Conservation (phyloP, 2,329 filamentous ascomycete genomes). For the Onygenales sp. region DNA sequence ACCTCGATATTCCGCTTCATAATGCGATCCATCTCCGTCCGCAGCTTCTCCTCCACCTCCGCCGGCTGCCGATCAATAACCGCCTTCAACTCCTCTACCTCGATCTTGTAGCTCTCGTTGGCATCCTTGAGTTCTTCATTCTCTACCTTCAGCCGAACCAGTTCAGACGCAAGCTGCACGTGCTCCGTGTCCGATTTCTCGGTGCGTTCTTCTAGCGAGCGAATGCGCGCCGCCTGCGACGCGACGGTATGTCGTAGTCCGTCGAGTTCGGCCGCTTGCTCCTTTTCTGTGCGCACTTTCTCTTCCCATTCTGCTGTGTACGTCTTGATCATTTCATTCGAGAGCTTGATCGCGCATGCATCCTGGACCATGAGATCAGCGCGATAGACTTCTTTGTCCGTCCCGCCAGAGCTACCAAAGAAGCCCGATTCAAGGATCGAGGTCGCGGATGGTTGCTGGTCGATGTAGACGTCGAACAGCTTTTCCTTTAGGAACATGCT, state of each 20-base stretch:
- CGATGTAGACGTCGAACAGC: conserved; percentile 93
- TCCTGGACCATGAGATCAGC: conserved; percentile 90
- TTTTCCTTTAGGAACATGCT: conserved; percentile 89
- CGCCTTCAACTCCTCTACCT: conserved; percentile 73
- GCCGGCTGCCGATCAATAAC: conserved; percentile 84
- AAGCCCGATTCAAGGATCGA: conserved; percentile 94
- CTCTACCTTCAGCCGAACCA: conserved; percentile 86
- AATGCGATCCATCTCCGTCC: conserved; percentile 78
- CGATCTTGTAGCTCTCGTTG: conserved; percentile 77
- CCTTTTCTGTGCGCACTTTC: conserved; percentile 70
- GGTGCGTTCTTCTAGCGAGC: conserved; percentile 74
- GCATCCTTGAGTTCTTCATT: conserved; percentile 83
- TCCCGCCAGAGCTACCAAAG: conserved; percentile 80
- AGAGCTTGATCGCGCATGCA: conserved; percentile 79
- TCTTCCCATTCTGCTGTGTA: conserved; percentile 92
- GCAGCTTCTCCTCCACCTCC: conserved; percentile 74
- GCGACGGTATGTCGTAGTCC: conserved; percentile 57
- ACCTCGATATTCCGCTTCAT: conserved; percentile 90
- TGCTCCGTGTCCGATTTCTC: conserved; percentile 87
- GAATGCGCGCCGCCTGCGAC: conserved; percentile 64
- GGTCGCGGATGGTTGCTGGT: conserved; percentile 81
- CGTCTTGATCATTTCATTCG: conserved; percentile 66
- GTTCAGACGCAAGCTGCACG: conserved; percentile 77
- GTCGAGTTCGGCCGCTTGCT: conserved; percentile 73
- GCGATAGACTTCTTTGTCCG: conserved; percentile 92